These are phyloP conservation scores for Forsythia suspensa DNA, from an alignment of 257 asterid genomes.

Conservation along the genomic window DNA sequence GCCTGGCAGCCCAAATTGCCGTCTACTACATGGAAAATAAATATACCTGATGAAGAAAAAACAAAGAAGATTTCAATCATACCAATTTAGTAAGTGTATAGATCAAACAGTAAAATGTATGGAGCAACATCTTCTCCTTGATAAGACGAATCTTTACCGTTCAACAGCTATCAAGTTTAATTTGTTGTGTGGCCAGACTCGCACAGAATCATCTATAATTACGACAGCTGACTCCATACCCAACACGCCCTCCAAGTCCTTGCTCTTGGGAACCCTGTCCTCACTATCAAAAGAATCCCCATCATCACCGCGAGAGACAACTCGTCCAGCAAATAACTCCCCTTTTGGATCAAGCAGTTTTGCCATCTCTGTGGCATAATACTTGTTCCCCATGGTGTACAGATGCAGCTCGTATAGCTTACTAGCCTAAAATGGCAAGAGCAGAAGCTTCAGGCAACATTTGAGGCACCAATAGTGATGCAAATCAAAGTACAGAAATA, in stretches of 20 bases:
- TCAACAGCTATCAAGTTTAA: slow-evolving; percentile 88
- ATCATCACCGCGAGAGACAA: slow-evolving; percentile 90
- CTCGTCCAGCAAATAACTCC: slow-evolving; percentile 92
- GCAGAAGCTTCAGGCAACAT: slow-evolving; percentile 16
- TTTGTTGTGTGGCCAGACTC: slow-evolving; percentile 96
- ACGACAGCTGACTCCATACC: slow-evolving; percentile 95
- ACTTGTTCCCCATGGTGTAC: slow-evolving; percentile 97
- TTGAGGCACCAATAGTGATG: slow-evolving; percentile 1
- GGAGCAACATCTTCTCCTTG: not conserved
- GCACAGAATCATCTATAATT: slow-evolving; percentile 86
- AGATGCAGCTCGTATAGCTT: slow-evolving; percentile 87
- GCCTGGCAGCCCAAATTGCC: slow-evolving; percentile 94
- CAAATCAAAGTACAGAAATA: slow-evolving; percentile 10
- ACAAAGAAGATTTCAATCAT: slow-evolving; percentile 2
- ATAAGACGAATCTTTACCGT: slow-evolving; percentile 47
- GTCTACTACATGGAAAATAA: slow-evolving; percentile 94
- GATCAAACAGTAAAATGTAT: not conserved
- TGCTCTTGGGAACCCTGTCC: slow-evolving; percentile 80
- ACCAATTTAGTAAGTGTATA: not conserved
- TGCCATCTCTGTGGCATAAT: slow-evolving; percentile 99
- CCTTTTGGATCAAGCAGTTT: slow-evolving; percentile 98
- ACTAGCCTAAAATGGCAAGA: slow-evolving; percentile 63
- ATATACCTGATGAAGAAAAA: slow-evolving; percentile 59
- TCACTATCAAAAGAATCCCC: slow-evolving; percentile 81
- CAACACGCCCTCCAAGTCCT: slow-evolving; percentile 95